Evolutionary conservation across 768 basidiomycete genomes (phyloP).

Genomic region (Hemileccinum impolitum): DNA sequence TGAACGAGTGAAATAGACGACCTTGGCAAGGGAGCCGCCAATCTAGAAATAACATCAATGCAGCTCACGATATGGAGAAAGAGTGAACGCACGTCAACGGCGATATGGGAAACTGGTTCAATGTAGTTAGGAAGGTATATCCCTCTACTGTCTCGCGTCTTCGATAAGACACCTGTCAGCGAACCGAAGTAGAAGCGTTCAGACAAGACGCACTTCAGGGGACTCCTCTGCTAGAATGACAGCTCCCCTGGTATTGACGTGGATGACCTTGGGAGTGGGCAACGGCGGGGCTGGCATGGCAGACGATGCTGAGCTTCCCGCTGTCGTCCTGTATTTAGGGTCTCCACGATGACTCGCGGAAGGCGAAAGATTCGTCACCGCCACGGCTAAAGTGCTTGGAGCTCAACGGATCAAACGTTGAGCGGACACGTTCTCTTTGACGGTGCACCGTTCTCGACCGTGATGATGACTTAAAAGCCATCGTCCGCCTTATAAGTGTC

Average conservation of each 20-base stretch:
- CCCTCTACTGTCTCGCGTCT: slow-evolving; percentile 92
- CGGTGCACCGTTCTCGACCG: not conserved
- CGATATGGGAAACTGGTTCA: slow-evolving; percentile 96
- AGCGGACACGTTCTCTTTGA: slow-evolving; percentile 8
- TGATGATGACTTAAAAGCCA: not conserved
- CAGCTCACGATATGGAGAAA: not conserved
- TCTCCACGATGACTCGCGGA: slow-evolving; percentile 8
- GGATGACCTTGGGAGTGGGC: slow-evolving; percentile 82
- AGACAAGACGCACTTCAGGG: slow-evolving; percentile 64
- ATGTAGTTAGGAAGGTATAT: slow-evolving; percentile 98
- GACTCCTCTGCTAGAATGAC: slow-evolving; percentile 93
- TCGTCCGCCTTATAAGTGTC: too few species aligned
- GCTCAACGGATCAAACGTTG: slow-evolving; percentile 3
- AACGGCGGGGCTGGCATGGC: slow-evolving; percentile 57
- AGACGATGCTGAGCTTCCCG: slow-evolving; percentile 11
- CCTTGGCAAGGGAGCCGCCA: slow-evolving; percentile 95
- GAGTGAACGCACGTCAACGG: slow-evolving; percentile 78
- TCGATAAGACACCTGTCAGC: slow-evolving; percentile 14
- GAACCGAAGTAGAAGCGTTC: slow-evolving; percentile 5
- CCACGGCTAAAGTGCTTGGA: slow-evolving; percentile 1
- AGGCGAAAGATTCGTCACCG: slow-evolving; percentile 16
- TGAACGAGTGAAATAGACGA: slow-evolving; percentile 97
- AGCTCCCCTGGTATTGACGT: slow-evolving; percentile 93
- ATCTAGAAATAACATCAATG: slow-evolving; percentile 50
- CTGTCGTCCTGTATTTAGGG: slow-evolving; percentile 14